Evolutionary conservation across 164 flowering plant genomes (phyloP).

Genomic region (Santalum album): DNA sequence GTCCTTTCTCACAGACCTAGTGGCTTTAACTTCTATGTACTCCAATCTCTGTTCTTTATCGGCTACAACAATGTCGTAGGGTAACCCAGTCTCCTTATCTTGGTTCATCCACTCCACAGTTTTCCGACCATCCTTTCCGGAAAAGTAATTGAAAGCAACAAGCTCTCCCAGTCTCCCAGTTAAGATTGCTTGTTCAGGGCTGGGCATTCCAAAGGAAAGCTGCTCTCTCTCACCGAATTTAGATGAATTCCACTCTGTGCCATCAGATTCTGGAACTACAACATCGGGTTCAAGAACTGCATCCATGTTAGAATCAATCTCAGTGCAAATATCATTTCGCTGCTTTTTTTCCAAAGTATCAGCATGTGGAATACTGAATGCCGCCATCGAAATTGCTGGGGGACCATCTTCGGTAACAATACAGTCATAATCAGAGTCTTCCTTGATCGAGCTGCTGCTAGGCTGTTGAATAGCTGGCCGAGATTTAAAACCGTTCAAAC

Average conservation of each 20-base stretch:
- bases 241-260: neutral
- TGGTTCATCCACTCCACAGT: slow-evolving; percentile 74
- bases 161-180: slow-evolving; percentile 75
- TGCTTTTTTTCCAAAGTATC: slow-evolving; percentile 14
- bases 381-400: slow-evolving; percentile 8
- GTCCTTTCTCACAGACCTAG: slow-evolving; percentile 59
- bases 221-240: slow-evolving; percentile 27
- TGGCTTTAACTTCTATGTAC: slow-evolving; percentile 85
- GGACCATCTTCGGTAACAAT: slow-evolving; percentile 16
- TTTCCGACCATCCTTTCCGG: slow-evolving; percentile 21
- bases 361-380: slow-evolving; percentile 11
- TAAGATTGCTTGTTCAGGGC: slow-evolving; percentile 30
- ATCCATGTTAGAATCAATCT: slow-evolving; percentile 6
- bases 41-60: slow-evolving; percentile 30
- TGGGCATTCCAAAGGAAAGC: slow-evolving; percentile 31
- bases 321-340: neutral
- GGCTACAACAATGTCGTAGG: slow-evolving; percentile 62
- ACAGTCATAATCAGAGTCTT: slow-evolving; percentile 5
- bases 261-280: slow-evolving; percentile 11
- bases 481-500: slow-evolving; percentile 25
- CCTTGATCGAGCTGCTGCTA: slow-evolving; percentile 5
- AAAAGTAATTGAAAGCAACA: slow-evolving; percentile 59
- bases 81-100: slow-evolving; percentile 64
- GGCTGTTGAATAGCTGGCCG: slow-evolving; percentile 13
- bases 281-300: slow-evolving; percentile 14